A percentile compares a stretch with the other conserved stretches of the same genome.
Evolutionary conservation across 1,139 yeast species (phyloP).

Genomic region (Sugiyamaella grinbergsii): DNA sequence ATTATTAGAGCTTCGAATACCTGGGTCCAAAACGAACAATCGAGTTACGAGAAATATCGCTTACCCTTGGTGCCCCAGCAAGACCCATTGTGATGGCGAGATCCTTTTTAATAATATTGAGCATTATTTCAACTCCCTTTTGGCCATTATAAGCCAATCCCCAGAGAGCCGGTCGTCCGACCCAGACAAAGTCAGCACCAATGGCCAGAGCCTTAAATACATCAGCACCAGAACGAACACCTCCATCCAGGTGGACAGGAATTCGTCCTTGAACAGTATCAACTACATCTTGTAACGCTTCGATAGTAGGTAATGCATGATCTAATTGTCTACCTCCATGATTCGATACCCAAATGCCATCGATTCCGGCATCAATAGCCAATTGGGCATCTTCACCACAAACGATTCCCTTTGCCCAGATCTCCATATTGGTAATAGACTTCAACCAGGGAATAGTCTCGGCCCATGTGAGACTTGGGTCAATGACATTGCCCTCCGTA

Average conservation of each 20-base stretch:
- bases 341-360: constrained; percentile 62
- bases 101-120: constrained; percentile 37
- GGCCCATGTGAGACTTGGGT: constrained; percentile 63
- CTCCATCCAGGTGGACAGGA: constrained; percentile 65
- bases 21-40: constrained; percentile 32
- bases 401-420: constrained; percentile 56
- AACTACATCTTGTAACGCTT: constrained; percentile 59
- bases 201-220: constrained; percentile 61
- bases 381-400: constrained; percentile 59
- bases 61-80: constrained; percentile 31
- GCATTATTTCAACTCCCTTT: constrained; percentile 51
- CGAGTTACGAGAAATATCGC: constrained; percentile 27
- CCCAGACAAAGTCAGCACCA: constrained; percentile 71
- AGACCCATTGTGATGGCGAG: constrained; percentile 37
- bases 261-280: constrained; percentile 51
- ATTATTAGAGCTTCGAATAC: constrained; percentile 24
- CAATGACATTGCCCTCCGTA: constrained; percentile 52
- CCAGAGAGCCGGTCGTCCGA: constrained; percentile 65
- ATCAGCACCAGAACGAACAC: constrained; percentile 64
- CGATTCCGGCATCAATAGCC: constrained; percentile 57
- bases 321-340: constrained; percentile 72
- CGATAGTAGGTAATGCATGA: constrained; percentile 59
- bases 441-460: constrained; percentile 49
- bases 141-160: constrained; percentile 69
- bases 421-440: constrained; percentile 39